Conservation (phyloP, 805 yeast genomes). For the Cyberlindnera americana region DNA sequence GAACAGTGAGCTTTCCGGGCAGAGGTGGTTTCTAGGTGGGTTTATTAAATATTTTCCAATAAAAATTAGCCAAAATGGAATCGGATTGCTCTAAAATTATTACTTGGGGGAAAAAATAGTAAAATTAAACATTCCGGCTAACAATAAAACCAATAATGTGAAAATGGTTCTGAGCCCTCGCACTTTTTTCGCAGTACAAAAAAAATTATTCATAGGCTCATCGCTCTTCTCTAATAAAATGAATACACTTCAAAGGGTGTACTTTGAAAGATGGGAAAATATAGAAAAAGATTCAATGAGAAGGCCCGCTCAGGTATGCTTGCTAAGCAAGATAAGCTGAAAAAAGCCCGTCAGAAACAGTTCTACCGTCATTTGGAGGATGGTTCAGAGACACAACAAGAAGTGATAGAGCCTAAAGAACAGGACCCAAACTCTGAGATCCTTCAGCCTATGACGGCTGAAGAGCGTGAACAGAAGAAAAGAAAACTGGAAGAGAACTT, state of each 20-base stretch:
- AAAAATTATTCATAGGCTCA: constrained; percentile 15
- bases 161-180: constrained; percentile 2
- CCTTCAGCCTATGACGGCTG: constrained; percentile 57
- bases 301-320: constrained; percentile 84
- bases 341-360: constrained; percentile 65
- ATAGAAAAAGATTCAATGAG: constrained; percentile 76
- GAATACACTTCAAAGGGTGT: neutral
- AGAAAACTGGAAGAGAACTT: constrained; percentile 58
- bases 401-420: constrained; percentile 17
- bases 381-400: constrained; percentile 28
- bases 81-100: no score
- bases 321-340: constrained; percentile 70
- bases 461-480: constrained; percentile 62
- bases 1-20: no score
- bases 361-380: constrained; percentile 49
- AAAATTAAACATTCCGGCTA: no score
- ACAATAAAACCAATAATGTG: no score
- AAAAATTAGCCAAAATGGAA: no score
- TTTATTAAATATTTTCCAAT: no score
- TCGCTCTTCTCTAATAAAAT: constrained; percentile 7
- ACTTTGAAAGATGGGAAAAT: constrained; percentile 61
- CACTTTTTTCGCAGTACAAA: no score
- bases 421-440: constrained; percentile 57
- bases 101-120: no score
- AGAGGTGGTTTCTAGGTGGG: no score